Evolutionary conservation across 257 asterid genomes (phyloP), one percentile per base, ranked within the genome.

Genomic region (Rauvolfia tetraphylla): DNA sequence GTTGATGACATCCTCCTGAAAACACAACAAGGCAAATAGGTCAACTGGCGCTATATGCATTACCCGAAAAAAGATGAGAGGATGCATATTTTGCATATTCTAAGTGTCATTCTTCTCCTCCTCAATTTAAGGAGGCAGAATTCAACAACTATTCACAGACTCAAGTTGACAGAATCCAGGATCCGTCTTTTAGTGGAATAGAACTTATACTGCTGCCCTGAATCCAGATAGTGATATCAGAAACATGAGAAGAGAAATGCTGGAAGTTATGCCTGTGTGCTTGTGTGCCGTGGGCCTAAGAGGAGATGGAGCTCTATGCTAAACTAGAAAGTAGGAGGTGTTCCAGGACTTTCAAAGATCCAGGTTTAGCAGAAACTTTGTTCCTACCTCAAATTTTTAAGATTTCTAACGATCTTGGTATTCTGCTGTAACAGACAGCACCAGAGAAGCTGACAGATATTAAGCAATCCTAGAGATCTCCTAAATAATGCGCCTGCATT

Each of bases 1-100:
- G 27, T 34, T 2, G 84, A 74, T 76, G 89, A 81, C 88, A 87
- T 87, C 65, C 39, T 11, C 75, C 71, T 65, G 27, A 66, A 51
- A 75, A 38, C 41, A 14, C 46, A 68, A 22, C 56, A 48, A 25
- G 38, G 65, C 25, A 48, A 8, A 31, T 59, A 31, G 31, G 22
- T 61, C 65, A 63, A 75, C 29, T 27, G 8, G 59, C 68, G n/a
- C n/a, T 57, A n/a, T 20, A 56, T 10, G 25, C 31, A 63, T 44
- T 29, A 22, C 18, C 38, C 9, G 10, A 20, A 31, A 49, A 33
- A n/a, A n/a, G n/a, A n/a, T n/a, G 14, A n/a, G 27, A 38, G 41
- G 48, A 41, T 41, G 44, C 44, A 1, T 41, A 41, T 41, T 9
- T 4, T 49, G 27, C 20, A 29, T 4, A 9, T 10, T 57, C n/a